Conservation (phyloP, 441 rosid genomes). For the Iberis amara region DNA sequence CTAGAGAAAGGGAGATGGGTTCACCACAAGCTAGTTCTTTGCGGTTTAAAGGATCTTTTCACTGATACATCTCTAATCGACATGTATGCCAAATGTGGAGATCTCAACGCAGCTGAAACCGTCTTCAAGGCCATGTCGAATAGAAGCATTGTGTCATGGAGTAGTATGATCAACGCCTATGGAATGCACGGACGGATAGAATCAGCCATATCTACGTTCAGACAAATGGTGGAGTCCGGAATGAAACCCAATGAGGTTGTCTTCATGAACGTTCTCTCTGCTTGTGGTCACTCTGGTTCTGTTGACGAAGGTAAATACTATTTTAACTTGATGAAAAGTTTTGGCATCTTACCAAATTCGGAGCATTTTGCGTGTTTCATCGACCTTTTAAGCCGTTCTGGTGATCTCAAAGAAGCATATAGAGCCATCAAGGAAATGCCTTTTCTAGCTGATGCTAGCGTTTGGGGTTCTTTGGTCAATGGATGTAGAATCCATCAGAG, state of each 20-base stretch:
- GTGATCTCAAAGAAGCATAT: slow-evolving; percentile 59
- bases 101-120: slow-evolving; percentile 51
- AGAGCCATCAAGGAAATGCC: slow-evolving; percentile 55
- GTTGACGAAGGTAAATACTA: slow-evolving; percentile 55
- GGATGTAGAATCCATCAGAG: slow-evolving; percentile 75
- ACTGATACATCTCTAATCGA: slow-evolving; percentile 66
- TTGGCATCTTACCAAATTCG: slow-evolving; percentile 48
- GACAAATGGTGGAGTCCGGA: slow-evolving; percentile 54
- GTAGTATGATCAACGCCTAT: slow-evolving; percentile 67
- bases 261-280: slow-evolving; percentile 73
- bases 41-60: slow-evolving; percentile 46
- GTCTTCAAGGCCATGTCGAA: slow-evolving; percentile 46
- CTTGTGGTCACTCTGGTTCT: slow-evolving; percentile 79
- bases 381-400: slow-evolving; percentile 76
- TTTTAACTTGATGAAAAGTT: slow-evolving; percentile 50
- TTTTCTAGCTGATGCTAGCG: slow-evolving; percentile 49
- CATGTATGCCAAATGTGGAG: slow-evolving; percentile 88
- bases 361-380: slow-evolving; percentile 77
- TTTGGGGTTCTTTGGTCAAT: slow-evolving; percentile 67
- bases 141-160: slow-evolving; percentile 76
- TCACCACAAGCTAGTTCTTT: slow-evolving; percentile 64
- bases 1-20: slow-evolving; percentile 77
- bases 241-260: slow-evolving; percentile 62
- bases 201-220: slow-evolving; percentile 49
- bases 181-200: slow-evolving; percentile 66